Evolutionary conservation across 257 asterid genomes (phyloP), one percentile per base, ranked within the genome.

Genomic region (Solanum microdontum): DNA sequence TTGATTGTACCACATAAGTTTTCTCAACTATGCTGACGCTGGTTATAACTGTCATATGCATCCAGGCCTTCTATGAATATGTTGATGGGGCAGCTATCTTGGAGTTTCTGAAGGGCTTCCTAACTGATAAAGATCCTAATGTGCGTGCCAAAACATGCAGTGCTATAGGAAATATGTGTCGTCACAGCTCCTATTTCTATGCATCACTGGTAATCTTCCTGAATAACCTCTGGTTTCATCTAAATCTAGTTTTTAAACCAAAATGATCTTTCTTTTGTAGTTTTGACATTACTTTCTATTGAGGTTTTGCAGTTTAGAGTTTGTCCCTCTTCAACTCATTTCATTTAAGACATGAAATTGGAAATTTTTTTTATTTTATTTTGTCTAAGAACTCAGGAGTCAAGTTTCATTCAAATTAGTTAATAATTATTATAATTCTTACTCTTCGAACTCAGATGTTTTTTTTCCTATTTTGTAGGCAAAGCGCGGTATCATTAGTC

Each of bases 81-180:
- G 95, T 97, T 48, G 91, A 93, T 86, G 93, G 94, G 68, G 99
- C 99, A 17, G 95, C 93, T 86, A 93, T 97, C 89, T 88, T 95
- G 93, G 95, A 90, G 87, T 93, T 92, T 84, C 92, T 97, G 90
- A 96, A 93, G 92, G 92, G 87, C 87, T 94, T 94, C 89, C 96
- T 97, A 85, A 91, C 92, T 40, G 96, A 97, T 85, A 97, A 95
- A 89, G 99, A 97, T 90, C 93, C 98, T 51, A 96, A 97, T 89
- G 76, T 97, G 66, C 99, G 99, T 80, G 93, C 99, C 75, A 96
- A 96, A 92, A 90, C 98, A 84, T 96, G 99, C 93, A 95, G 99
- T 88, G 99, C 95, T 24, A 88, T 97, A 76, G 99, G 99, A 89
- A 97, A 97, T 91, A 94, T 97, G 98, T 97, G 99, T 92, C 96